Base-by-base conservation (phyloP, 108 stramenopile genomes). In the Pseudonitzschia pungens region DNA sequence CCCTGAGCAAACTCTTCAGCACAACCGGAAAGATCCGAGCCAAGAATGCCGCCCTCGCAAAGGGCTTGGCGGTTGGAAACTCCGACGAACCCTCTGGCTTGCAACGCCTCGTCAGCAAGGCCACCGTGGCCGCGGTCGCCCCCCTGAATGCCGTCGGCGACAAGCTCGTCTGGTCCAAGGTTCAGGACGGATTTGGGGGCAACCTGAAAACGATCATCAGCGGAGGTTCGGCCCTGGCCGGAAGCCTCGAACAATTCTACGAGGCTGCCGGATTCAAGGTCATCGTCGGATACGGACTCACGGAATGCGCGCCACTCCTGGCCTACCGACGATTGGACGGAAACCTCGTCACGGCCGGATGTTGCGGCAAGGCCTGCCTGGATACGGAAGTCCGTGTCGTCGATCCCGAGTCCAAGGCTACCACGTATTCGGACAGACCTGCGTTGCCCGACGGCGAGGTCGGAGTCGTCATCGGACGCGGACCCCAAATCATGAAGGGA, bases 81-180 rank as follows among this genome's bases (percentile, higher is more conserved):
- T 27, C 42, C 7, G 81, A 83, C 29, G 75, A 82, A 45, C 88
- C 92, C 9, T 69, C 66, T 64, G 67, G 60, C 5, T 57, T 89
- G 4, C 75, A 84, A 52, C 70, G 64, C 52, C 45, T 90, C 28
- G 42, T 80, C 6, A 86, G 91, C 66, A 84, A 68, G 14, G 44
- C 77, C 16, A 83, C 83, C 41, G 81, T 89, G n/a, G 70, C 70
- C 33, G 70, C 74, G 12, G 73, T 92, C 51, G 75, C 82, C 11
- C 95, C 95, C 9, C 43, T 96, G 22, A 88, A 89, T 75, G 81
- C 81, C 26, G 83, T 93, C n/a, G 95, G 93, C 24, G 87, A 97
- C 75, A 96, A 94, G 59, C 66, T 97, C 36, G 93, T 97, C 7
- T 97, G 96, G 96, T 76, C 60, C 60, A 97, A 97, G 74, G 92